These are phyloP conservation scores for Solanum bulbocastanum DNA, from an alignment of 257 asterid genomes.

Conservation along the genomic window DNA sequence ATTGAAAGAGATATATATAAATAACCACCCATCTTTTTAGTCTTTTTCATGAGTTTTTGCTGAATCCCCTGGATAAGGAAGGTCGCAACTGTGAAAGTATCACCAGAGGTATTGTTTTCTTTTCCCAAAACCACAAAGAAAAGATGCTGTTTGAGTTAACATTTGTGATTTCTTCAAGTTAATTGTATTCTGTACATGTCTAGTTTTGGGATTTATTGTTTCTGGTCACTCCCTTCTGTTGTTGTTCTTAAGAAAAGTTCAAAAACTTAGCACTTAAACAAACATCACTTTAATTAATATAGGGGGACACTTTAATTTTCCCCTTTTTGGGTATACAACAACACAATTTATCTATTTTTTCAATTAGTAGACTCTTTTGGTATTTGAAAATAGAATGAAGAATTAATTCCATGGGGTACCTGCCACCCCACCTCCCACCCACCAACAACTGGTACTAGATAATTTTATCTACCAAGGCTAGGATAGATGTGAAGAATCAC, in stretches of 20 bases:
- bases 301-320: neutral
- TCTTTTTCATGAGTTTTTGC: neutral
- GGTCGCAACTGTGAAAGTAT: neutral
- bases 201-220: neutral
- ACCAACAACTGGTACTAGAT: no score
- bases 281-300: neutral
- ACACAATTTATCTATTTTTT: no score
- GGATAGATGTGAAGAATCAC: no score
- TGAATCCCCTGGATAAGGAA: neutral
- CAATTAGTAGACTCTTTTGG: neutral
- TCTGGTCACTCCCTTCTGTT: neutral
- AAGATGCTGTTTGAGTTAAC: neutral
- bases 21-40: neutral
- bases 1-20: neutral
- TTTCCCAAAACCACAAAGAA: neutral
- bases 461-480: neutral
- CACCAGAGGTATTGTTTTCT: neutral
- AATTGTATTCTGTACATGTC: neutral
- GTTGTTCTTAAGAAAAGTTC: neutral
- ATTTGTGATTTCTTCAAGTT: neutral
- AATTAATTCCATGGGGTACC: no score
- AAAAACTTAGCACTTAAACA: neutral
- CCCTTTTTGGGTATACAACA: neutral
- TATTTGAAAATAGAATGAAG: neutral
- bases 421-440: neutral